Evolutionary conservation across 345 rosid genomes (phyloP), one percentile per base, ranked within the genome.

Genomic region (Brassica carinata): DNA sequence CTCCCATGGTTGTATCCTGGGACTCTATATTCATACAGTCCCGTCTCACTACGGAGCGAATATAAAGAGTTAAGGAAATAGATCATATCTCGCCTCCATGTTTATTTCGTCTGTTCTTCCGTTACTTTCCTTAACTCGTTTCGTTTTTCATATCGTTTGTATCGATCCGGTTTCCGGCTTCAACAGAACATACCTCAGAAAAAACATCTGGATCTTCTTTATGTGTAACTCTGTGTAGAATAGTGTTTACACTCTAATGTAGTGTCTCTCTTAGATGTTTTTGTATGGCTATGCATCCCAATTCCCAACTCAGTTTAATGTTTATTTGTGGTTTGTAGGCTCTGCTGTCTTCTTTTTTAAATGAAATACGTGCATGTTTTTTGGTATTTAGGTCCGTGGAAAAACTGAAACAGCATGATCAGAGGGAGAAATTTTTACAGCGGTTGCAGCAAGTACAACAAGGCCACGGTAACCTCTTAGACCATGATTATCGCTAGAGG

Each of bases 361-460:
- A 7, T 57, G 26, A 33, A 45, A n/a, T 66, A 11, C 6, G 1
- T 34, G 33, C 33, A 31, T 4, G 34, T 31, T 57, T 11, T 73
- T 80, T 85, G 90, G 91, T 90, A 61, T 67, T 68, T 91, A 90
- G 78, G 63, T 85, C 67, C 98, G 92, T 77, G 85, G 86, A 65
- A 92, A 98, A 89, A 81, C 97, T 80, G 98, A 93, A 85, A 92
- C 93, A 83, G 87, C 94, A 33, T 93, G 98, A 96, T 83, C 91
- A 90, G 64, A 90, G 97, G 83, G 99, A 94, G 86, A 88, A 90
- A 75, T 94, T 78, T 78, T 74, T 96, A 85, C 97, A 94, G 78
- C 88, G 94, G 48, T 85, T 88, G 8, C 99, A 94, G 82, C 94
- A 90, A 84, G 94, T 92, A 73, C 97, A 96, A 80, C 96, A 91